Percentiles rank a stretch among this genome's conserved stretches.
Evolutionary conservation across 768 basidiomycete genomes (phyloP).

Genomic region (Kondoa subrosea): DNA sequence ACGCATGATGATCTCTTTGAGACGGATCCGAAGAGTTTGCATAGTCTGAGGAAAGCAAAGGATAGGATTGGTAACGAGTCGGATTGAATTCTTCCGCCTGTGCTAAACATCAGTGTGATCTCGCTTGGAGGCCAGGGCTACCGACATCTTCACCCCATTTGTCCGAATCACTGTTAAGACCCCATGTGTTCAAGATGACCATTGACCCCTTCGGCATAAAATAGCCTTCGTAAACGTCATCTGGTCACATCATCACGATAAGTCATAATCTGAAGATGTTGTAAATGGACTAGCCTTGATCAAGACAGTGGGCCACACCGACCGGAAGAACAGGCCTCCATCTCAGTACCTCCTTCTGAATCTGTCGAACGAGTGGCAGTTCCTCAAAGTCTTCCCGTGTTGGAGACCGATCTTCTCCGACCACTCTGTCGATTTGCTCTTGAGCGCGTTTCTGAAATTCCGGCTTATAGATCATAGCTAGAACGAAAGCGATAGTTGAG

Average conservation of each 20-base stretch:
- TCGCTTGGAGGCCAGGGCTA: too few relatives aligned
- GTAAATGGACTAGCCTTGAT: too few relatives aligned
- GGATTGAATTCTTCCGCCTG: too few relatives aligned
- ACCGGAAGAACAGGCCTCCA: conserved; percentile 23
- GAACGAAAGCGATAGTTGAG: too few relatives aligned
- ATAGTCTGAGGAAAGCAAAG: too few relatives aligned
- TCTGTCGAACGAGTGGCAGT: conserved; percentile 21
- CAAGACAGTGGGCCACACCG: conserved; percentile 1
- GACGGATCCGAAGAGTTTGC: too few relatives aligned
- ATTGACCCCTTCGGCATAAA: conserved; percentile 12
- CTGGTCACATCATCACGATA: too few relatives aligned
- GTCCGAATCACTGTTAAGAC: neutral
- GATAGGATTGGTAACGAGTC: too few relatives aligned
- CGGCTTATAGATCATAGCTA: neutral
- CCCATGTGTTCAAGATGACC: conserved; percentile 1
- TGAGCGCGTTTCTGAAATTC: conserved; percentile 1
- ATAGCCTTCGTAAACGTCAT: conserved; percentile 12
- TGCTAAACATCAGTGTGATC: too few relatives aligned
- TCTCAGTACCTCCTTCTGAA: conserved; percentile 23
- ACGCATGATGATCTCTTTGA: too few relatives aligned
- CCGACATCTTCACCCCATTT: too few relatives aligned
- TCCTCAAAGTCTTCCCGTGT: conserved; percentile 21
- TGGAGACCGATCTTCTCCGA: conserved; percentile 24
- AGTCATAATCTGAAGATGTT: too few relatives aligned
- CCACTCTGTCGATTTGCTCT: conserved; percentile 24